These are phyloP conservation scores for Hirschioporus abietinus DNA, from an alignment of 768 basidiomycete species.

Conservation along the genomic window DNA sequence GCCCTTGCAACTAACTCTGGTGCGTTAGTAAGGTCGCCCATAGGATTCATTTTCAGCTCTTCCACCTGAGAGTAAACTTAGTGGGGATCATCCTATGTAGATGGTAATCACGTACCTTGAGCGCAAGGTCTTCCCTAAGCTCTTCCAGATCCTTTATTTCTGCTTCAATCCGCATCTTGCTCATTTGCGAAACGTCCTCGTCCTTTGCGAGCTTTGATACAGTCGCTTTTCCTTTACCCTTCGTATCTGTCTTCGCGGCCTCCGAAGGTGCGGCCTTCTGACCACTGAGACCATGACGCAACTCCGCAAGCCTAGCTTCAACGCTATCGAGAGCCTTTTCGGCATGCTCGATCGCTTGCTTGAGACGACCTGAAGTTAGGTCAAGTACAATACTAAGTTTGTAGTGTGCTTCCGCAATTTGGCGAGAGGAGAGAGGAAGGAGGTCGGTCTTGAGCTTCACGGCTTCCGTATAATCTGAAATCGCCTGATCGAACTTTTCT, in stretches of 20 bases:
- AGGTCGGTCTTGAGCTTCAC: conserved; percentile 67
- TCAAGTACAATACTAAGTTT: conserved; percentile 93
- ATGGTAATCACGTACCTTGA: conserved; percentile 53
- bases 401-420: conserved; percentile 91
- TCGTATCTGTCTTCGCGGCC: conserved; percentile 51
- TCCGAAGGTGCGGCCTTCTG: conserved; percentile 22
- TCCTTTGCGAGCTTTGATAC: conserved; percentile 34
- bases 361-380: conserved; percentile 77
- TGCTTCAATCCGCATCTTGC: conserved; percentile 62
- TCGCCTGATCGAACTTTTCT: conserved; percentile 97
- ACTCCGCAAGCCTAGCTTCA: conserved; percentile 57
- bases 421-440: conserved; percentile 83
- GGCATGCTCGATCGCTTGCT: conserved; percentile 78
- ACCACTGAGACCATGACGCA: conserved; percentile 41
- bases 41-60: conserved; percentile 84
- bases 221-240: conserved; percentile 57
- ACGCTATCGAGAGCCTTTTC: conserved; percentile 79
- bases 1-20: conserved; percentile 68
- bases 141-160: conserved; percentile 78
- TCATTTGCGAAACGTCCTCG: conserved; percentile 61
- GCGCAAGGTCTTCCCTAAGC: conserved; percentile 73
- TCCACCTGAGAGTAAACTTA: conserved; percentile 57
- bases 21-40: conserved; percentile 42
- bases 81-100: neutral
- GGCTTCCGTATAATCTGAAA: conserved; percentile 78